Percentiles rank a stretch among this genome's conserved stretches.
Conservation (phyloP, 352 stramenopile species). For the Phytopythium chamaehyphon region DNA sequence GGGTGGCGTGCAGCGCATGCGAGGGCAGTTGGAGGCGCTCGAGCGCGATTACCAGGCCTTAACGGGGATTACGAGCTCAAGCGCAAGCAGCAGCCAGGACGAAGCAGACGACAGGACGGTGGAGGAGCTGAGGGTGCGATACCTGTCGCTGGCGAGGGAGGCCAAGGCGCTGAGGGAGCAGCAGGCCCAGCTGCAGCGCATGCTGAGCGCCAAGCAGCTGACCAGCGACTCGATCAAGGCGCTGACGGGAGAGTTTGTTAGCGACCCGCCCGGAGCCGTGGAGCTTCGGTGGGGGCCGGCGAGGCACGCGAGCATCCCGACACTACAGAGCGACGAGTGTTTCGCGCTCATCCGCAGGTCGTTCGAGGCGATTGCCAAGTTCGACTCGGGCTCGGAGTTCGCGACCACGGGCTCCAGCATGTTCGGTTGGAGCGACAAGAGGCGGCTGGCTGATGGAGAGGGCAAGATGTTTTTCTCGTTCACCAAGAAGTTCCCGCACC, state of each 20-base stretch:
- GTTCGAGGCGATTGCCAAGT: constrained; percentile 46
- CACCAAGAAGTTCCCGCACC: constrained; percentile 36
- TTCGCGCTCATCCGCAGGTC: constrained; percentile 53
- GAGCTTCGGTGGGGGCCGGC: constrained; percentile 18
- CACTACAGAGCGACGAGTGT: constrained; percentile 19
- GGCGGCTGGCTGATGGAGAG: constrained; percentile 33
- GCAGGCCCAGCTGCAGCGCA: constrained; percentile 37
- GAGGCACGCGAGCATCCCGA: constrained; percentile 28
- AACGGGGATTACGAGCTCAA: constrained; percentile 2
- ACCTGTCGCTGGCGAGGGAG: constrained; percentile 34
- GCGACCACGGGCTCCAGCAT: constrained; percentile 41
- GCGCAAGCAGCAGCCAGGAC: constrained; percentile 9
- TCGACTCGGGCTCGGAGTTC: constrained; percentile 40
- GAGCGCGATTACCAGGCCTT: constrained; percentile 42
- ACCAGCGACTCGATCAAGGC: constrained; percentile 38
- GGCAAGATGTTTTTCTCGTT: constrained; percentile 61
- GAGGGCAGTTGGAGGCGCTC: constrained; percentile 41
- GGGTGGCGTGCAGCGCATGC: constrained; percentile 45
- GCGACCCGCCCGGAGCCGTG: constrained; percentile 12
- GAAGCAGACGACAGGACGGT: constrained; percentile 15
- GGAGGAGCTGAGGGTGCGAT: constrained; percentile 21
- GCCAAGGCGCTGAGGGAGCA: constrained; percentile 41
- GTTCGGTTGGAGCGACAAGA: constrained; percentile 60
- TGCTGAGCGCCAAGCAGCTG: constrained; percentile 55
- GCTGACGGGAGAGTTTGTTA: constrained; percentile 23